Conservation (phyloP, 73 alveolate species). For the Paramecium pentaurelia region DNA sequence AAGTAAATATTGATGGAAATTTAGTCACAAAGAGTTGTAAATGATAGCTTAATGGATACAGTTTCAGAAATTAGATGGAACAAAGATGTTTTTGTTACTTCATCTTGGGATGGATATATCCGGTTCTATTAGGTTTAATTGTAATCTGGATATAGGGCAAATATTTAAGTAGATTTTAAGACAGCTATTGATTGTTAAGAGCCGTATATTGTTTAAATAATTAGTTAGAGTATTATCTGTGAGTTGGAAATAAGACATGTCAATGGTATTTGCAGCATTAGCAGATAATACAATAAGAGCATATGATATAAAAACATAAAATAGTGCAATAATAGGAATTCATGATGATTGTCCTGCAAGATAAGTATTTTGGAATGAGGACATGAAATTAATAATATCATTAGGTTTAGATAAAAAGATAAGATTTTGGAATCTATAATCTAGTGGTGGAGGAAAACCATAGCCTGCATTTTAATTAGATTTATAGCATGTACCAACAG, state of each 20-base stretch:
- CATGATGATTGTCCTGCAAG: conserved; percentile 24
- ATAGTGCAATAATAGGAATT: neutral
- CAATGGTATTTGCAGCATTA: conserved; percentile 27
- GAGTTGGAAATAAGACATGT: conserved; percentile 14
- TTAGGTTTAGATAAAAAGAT: neutral
- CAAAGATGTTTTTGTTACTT: conserved; percentile 10
- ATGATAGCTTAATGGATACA: neutral
- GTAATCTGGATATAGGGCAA: neutral
- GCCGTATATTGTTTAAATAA: neutral
- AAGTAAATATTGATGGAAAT: neutral
- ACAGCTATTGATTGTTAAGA: conserved; percentile 7
- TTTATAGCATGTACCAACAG: neutral
- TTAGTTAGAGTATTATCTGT: conserved; percentile 16
- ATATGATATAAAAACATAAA: neutral
- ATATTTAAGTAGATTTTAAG: neutral
- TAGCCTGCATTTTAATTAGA: neutral
- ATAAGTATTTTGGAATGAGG: neutral
- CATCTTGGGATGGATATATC: conserved; percentile 53
- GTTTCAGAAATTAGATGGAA: conserved; percentile 33
- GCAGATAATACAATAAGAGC: conserved; percentile 43
- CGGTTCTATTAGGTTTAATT: conserved; percentile 28
- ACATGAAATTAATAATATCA: neutral
- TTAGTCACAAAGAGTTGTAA: neutral
- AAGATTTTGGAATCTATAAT: neutral
- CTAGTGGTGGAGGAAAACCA: neutral